A percentile compares a stretch with the other conserved stretches of the same genome.
Evolutionary conservation across 129 eudicot species (phyloP).

Genomic region (Lactuca saligna): DNA sequence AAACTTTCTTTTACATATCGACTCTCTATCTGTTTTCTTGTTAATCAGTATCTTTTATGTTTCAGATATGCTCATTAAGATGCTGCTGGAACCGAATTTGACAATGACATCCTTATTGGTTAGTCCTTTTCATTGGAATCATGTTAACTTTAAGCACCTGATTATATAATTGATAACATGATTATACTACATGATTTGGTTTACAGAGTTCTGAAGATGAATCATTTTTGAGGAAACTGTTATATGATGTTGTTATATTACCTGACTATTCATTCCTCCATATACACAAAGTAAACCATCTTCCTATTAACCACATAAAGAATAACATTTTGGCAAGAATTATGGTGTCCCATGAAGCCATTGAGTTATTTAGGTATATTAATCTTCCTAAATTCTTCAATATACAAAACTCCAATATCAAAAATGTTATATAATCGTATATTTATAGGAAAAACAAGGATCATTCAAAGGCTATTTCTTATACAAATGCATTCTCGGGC

Average conservation of each 20-base stretch:
- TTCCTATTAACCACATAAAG: slow-evolving; percentile 43
- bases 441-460: slow-evolving; percentile 49
- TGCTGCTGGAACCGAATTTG: slow-evolving; percentile 57
- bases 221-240: slow-evolving; percentile 44
- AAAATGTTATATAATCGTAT: slow-evolving; percentile 8
- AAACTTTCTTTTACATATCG: not conserved
- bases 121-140: slow-evolving; percentile 25
- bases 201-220: slow-evolving; percentile 66
- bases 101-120: slow-evolving; percentile 59
- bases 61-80: slow-evolving; percentile 61
- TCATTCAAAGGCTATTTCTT: slow-evolving; percentile 52
- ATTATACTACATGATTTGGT: slow-evolving; percentile 6
- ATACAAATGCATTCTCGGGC: slow-evolving; percentile 55
- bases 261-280: slow-evolving; percentile 68
- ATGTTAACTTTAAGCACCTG: not conserved
- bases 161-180: not conserved
- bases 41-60: not conserved
- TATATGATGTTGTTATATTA: slow-evolving; percentile 62
- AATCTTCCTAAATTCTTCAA: not conserved
- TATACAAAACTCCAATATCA: not conserved
- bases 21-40: not conserved
- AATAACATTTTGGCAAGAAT: slow-evolving; percentile 51
- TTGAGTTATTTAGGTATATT: slow-evolving; percentile 54
- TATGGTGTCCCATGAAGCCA: slow-evolving; percentile 64
- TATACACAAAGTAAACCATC: slow-evolving; percentile 43